Conservation (phyloP, 768 basidiomycete species). For the Porphyrellus cyaneotinctus region DNA sequence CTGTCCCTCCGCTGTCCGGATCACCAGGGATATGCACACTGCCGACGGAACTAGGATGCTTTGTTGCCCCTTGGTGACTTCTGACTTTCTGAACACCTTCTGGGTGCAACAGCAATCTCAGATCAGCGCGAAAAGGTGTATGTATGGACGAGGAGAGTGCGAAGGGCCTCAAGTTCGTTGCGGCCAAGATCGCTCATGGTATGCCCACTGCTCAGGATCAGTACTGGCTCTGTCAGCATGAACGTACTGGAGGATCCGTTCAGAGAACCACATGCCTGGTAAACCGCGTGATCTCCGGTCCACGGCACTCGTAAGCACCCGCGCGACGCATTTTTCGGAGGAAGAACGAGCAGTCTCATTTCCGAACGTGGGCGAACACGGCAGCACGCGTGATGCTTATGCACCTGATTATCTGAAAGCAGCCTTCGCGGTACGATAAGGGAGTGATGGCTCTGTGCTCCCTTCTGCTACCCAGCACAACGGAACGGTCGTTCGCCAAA, state of each 20-base stretch:
- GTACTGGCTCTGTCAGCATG: background rate
- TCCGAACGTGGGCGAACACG: constrained; percentile 11
- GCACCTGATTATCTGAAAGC: constrained; percentile 14
- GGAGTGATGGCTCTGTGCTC: constrained; percentile 6
- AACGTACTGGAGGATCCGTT: constrained; percentile 3
- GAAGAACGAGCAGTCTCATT: constrained; percentile 13
- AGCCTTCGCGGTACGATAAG: constrained; percentile 11
- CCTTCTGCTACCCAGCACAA: constrained; percentile 6
- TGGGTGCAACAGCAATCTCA: constrained; percentile 14
- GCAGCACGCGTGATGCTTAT: background rate
- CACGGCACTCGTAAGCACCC: constrained; percentile 10
- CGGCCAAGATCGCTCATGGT: background rate
- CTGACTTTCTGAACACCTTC: constrained; percentile 7
- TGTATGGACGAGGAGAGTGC: background rate
- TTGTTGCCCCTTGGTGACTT: constrained; percentile 10
- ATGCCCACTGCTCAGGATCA: background rate
- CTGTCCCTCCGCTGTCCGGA: constrained; percentile 11
- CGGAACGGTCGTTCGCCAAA: constrained; percentile 12
- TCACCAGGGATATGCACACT: constrained; percentile 16
- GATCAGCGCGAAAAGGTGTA: constrained; percentile 12
- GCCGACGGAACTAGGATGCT: constrained; percentile 11
- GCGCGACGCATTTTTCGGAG: constrained; percentile 6
- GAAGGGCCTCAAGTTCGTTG: background rate
- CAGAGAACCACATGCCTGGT: constrained; percentile 1
- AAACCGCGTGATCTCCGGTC: constrained; percentile 10